Percentiles rank a stretch among this genome's conserved stretches.
Conservation (phyloP, 2,329 filamentous ascomycete genomes). For the Diaporthe vexans region DNA sequence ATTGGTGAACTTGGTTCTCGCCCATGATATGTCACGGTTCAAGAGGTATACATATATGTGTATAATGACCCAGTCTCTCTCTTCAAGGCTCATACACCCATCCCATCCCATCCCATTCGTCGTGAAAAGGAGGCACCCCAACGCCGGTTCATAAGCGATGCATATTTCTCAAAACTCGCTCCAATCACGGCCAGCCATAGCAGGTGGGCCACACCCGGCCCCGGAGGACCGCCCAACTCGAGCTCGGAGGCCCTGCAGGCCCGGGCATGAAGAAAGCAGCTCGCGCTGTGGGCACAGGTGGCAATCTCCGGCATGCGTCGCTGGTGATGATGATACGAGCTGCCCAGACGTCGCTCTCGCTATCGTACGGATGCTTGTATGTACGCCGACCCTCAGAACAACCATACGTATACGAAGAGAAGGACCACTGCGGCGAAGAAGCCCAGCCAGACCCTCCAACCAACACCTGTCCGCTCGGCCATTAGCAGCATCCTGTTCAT, state of each 20-base stretch:
- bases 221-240: not conserved
- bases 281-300: not conserved
- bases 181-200: slow-evolving; percentile 22
- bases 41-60: slow-evolving; percentile 10
- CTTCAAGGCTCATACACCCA: slow-evolving; percentile 17
- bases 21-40: not conserved
- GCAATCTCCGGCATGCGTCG: not conserved
- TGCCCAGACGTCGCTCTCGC: not conserved
- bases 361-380: not conserved
- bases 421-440: slow-evolving; percentile 89
- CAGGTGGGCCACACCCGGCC: not conserved
- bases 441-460: slow-evolving; percentile 92
- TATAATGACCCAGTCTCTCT: not conserved
- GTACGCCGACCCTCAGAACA: slow-evolving; percentile 69
- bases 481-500: slow-evolving; percentile 98
- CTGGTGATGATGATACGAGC: not conserved
- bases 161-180: slow-evolving; percentile 23
- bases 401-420: slow-evolving; percentile 93
- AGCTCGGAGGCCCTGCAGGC: not conserved
- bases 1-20: slow-evolving; percentile 32
- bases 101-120: slow-evolving; percentile 20
- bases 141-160: slow-evolving; percentile 35
- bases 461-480: slow-evolving; percentile 93
- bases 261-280: not conserved
- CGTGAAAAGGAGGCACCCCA: slow-evolving; percentile 29